These are phyloP conservation scores for Macrophomina pseudophaseolina DNA, from an alignment of 2,329 filamentous ascomycete genomes.

Conservation along the genomic window DNA sequence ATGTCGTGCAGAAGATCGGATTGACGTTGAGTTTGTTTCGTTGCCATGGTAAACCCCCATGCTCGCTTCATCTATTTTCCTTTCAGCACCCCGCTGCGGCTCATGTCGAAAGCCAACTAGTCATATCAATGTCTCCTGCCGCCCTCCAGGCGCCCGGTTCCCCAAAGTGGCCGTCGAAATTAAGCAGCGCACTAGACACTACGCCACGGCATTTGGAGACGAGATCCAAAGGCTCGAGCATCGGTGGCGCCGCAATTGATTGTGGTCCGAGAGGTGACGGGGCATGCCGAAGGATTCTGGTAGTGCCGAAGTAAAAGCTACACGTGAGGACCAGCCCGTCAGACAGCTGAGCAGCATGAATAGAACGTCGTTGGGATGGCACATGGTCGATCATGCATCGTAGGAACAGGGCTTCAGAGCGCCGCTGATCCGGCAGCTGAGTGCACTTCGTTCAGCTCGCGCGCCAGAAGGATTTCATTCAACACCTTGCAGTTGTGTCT, in stretches of 20 bases:
- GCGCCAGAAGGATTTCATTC: not conserved
- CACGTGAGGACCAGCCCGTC: not conserved
- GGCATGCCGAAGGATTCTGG: conserved; percentile 11
- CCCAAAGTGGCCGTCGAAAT: not conserved
- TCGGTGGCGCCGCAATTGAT: not conserved
- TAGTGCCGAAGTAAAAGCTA: conserved; percentile 1
- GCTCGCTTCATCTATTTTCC: conserved; percentile 9
- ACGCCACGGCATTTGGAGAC: conserved; percentile 8
- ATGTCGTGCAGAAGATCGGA: not conserved
- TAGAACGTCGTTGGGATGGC: conserved; percentile 2
- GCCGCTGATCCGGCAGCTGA: not conserved
- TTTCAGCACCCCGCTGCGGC: not conserved
- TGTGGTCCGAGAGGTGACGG: not conserved
- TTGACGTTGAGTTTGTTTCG: not conserved
- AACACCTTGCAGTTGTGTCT: not conserved
- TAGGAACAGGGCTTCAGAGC: not conserved
- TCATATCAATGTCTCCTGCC: not conserved
- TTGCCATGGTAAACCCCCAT: not conserved
- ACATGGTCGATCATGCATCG: not conserved
- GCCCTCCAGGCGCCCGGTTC: not conserved
- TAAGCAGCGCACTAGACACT: not conserved
- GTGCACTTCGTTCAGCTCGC: not conserved
- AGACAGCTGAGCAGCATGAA: not conserved
- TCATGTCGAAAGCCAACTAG: not conserved
- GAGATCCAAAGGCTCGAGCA: not conserved